Percentiles rank a stretch among this genome's conserved stretches.
Conservation (phyloP, 805 yeast genomes). For the Metschnikowia gelsemii region DNA sequence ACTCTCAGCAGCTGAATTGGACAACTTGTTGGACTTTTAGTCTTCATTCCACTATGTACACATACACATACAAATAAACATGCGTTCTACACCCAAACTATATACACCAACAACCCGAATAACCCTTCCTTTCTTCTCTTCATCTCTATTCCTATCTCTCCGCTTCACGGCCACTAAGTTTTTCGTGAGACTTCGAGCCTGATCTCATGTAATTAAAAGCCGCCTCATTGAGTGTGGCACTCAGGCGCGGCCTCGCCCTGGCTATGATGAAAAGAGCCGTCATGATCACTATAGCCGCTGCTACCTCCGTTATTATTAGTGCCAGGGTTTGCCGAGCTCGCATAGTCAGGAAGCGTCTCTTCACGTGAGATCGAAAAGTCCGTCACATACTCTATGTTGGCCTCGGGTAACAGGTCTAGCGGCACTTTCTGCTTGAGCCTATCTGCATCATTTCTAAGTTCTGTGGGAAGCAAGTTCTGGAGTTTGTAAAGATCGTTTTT, state of each 20-base stretch:
- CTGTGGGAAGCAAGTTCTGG: constrained; percentile 53
- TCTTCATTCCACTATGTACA: constrained; percentile 6
- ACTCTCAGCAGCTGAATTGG: constrained; percentile 33
- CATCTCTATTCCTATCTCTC: too few relatives aligned
- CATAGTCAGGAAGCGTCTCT: constrained; percentile 33
- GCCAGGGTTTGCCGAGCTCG: constrained; percentile 9
- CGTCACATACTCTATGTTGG: constrained; percentile 38
- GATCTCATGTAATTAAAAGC: too few relatives aligned
- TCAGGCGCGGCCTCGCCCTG: constrained; percentile 29
- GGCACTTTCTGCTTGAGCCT: constrained; percentile 27
- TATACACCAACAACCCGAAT: too few relatives aligned
- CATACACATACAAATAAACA: too few relatives aligned
- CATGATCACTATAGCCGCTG: constrained; percentile 9
- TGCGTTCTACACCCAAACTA: constrained; percentile 5
- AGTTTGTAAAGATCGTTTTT: constrained; percentile 58
- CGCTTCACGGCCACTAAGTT: too few relatives aligned
- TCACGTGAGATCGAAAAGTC: constrained; percentile 32
- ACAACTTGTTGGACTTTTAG: constrained; percentile 36
- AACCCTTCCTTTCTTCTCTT: too few relatives aligned
- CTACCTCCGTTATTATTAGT: not conserved
- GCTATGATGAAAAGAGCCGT: constrained; percentile 16
- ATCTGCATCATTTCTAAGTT: constrained; percentile 20
- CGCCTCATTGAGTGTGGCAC: constrained; percentile 35
- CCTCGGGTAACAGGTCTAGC: constrained; percentile 31
- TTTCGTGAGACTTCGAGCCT: too few relatives aligned